Percentiles rank a stretch among this genome's conserved stretches.
Conservation (phyloP, 2,329 filamentous ascomycete species). For the Diplodia scrobiculata region DNA sequence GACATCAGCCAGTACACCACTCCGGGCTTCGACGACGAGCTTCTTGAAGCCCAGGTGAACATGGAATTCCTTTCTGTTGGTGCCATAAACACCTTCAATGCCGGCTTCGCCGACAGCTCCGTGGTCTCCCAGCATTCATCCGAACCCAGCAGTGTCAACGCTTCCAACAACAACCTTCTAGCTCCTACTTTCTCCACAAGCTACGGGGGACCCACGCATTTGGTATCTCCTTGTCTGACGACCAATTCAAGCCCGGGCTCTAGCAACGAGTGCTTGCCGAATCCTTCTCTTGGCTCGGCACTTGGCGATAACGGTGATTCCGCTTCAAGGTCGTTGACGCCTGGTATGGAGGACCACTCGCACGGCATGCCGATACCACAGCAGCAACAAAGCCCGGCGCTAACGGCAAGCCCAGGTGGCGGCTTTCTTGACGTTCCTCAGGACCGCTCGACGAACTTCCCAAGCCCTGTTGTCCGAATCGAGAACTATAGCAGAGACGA, state of each 20-base stretch:
- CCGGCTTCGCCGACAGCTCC: conserved; percentile 2
- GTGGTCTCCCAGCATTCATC: conserved; percentile 9
- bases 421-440: conserved; percentile 36
- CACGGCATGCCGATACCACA: conserved; percentile 28
- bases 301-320: background rate
- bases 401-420: conserved; percentile 44
- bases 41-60: conserved; percentile 2
- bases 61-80: conserved; percentile 8
- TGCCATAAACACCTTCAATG: conserved; percentile 10
- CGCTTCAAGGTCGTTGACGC: conserved; percentile 5
- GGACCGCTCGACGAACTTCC: conserved; percentile 39
- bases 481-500: conserved; percentile 44
- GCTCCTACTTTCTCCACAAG: conserved; percentile 10
- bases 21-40: conserved; percentile 34
- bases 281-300: conserved; percentile 18
- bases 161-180: conserved; percentile 18
- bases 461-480: conserved; percentile 46
- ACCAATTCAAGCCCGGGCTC: conserved; percentile 43
- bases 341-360: background rate
- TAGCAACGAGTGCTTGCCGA: conserved; percentile 16
- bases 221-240: conserved; percentile 43
- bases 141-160: conserved; percentile 7
- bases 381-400: conserved; percentile 43
- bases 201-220: conserved; percentile 37
- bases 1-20: conserved; percentile 41